A percentile compares a stretch with the other conserved stretches of the same genome.
These are phyloP conservation scores for Pleurotus platypus DNA, from an alignment of 768 basidiomycete species.

Conservation along the genomic window DNA sequence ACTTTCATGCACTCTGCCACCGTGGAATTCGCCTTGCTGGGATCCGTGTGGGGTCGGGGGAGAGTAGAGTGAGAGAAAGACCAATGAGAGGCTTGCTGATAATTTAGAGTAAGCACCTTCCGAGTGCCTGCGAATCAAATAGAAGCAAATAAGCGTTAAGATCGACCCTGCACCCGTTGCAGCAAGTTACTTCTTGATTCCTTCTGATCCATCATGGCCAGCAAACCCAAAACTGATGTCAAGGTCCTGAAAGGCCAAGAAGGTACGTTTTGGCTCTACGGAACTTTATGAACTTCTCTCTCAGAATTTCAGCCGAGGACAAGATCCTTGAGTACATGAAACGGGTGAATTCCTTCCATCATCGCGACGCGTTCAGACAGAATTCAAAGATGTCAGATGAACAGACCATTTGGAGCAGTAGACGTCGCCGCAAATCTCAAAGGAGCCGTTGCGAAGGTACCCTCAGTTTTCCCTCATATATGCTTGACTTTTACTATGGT, in stretches of 20 bases:
- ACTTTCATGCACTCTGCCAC: not conserved
- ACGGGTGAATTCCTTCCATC: conserved; percentile 35
- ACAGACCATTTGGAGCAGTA: conserved; percentile 90
- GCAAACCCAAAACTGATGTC: conserved; percentile 52
- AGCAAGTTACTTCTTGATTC: conserved; percentile 6
- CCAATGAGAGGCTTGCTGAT: not conserved
- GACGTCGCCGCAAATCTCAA: conserved; percentile 91
- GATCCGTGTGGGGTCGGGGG: not conserved
- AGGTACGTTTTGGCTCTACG: conserved; percentile 31
- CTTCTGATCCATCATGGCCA: conserved; percentile 30
- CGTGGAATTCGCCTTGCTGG: not conserved
- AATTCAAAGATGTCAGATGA: conserved; percentile 54
- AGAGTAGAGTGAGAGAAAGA: not conserved
- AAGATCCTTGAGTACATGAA: conserved; percentile 77
- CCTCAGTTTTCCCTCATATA: not conserved
- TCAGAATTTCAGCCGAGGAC: conserved; percentile 55
- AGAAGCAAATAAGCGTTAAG: not conserved
- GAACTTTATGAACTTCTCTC: not conserved
- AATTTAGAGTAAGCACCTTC: conserved; percentile 1
- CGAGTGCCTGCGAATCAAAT: not conserved
- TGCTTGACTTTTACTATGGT: not conserved
- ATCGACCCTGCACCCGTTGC: not conserved
- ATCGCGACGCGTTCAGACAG: conserved; percentile 7
- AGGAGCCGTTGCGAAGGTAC: conserved; percentile 73
- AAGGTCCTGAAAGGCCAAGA: conserved; percentile 76